Evolutionary conservation across 352 stramenopile species (phyloP).

Genomic region (Elongisporangium undulatum): DNA sequence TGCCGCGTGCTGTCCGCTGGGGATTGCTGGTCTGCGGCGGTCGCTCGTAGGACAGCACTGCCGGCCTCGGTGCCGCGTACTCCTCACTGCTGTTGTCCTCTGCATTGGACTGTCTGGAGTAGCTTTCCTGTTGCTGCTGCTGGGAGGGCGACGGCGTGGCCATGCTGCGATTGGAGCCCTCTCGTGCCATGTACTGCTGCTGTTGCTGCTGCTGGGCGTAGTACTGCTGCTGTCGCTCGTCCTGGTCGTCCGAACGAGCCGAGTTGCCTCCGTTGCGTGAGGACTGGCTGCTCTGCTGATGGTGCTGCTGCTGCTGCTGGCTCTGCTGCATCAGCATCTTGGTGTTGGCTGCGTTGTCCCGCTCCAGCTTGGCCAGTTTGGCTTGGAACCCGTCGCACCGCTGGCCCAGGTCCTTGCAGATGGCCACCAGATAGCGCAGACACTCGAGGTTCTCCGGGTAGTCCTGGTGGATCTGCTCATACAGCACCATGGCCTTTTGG

Average conservation of each 20-base stretch:
- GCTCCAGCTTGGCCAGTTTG: constrained; percentile 90
- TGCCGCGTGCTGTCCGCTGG: constrained; percentile 28
- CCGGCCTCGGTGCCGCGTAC: constrained; percentile 27
- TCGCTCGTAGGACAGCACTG: constrained; percentile 27
- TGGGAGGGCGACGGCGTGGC: constrained; percentile 8
- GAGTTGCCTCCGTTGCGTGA: constrained; percentile 14
- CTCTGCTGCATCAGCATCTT: constrained; percentile 26
- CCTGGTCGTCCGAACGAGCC: constrained; percentile 22
- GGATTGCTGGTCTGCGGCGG: constrained; percentile 19
- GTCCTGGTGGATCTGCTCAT: constrained; percentile 93
- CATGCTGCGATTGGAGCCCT: constrained; percentile 5
- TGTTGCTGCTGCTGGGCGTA: constrained; percentile 11
- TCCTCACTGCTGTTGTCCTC: constrained; percentile 31
- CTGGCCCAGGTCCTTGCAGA: constrained; percentile 93
- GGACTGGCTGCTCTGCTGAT: constrained; percentile 2
- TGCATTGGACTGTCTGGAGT: constrained; percentile 10
- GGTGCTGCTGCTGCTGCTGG: constrained; percentile 19
- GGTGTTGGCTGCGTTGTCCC: constrained; percentile 35
- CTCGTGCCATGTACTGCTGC: constrained; percentile 13
- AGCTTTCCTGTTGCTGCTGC: constrained; percentile 11
- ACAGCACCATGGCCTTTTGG: constrained; percentile 90
- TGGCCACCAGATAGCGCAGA: constrained; percentile 87
- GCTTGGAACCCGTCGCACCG: constrained; percentile 91
- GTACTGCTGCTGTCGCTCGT: constrained; percentile 14
- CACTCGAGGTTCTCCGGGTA: constrained; percentile 95